Base-by-base conservation (phyloP, 208 protist species). In the Leishmania braziliensis region DNA sequence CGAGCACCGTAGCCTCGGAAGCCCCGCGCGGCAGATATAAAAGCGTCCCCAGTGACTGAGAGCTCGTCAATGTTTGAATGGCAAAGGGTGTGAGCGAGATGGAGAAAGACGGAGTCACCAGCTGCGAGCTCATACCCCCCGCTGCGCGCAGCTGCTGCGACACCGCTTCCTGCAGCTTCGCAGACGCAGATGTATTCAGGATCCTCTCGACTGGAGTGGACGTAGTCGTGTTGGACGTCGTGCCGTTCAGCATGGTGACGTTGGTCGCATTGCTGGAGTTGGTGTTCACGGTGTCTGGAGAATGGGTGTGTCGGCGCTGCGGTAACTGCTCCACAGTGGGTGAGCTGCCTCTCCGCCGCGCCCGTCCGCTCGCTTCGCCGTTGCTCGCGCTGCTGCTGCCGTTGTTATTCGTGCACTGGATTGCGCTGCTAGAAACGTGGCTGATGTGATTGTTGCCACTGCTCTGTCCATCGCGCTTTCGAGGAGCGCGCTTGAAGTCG, bases 401-500 rank as follows among this genome's bases (percentile, higher is more conserved):
- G 14, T 75, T 46, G n/a, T 53, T 5, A 33, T 14, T 33, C 33
- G 39, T 48, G 36, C n/a, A 68, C 63, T 29, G 56, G 2, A 54
- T 73, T 46, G 68, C 16, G 48, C 23, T 76, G 71, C 51, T 68
- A 20, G 39, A 60, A 39, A 20, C 62, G 51, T 29, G 50, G 63
- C 20, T 80, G 56, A 46, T 79, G 60, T 36, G 54, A 10, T 70
- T 78, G 51, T 23, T 46, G 72, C 26, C 48, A 46, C 29, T 58
- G 68, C 76, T 58, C 8, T 65, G 56, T 26, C 18, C 53, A 12
- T 77, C 74, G 36, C 74, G 50, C 54, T 77, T 78, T 29, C 33
- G 66, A 48, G 75, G 48, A 65, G 88, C 89, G 23, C 92, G 90
- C 73, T 92, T 92, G 74, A 90, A 93, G 75, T 92, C 86, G 48